Evolutionary conservation across 139 green algal species (phyloP).

Genomic region (Auxenochlorella protothecoides): DNA sequence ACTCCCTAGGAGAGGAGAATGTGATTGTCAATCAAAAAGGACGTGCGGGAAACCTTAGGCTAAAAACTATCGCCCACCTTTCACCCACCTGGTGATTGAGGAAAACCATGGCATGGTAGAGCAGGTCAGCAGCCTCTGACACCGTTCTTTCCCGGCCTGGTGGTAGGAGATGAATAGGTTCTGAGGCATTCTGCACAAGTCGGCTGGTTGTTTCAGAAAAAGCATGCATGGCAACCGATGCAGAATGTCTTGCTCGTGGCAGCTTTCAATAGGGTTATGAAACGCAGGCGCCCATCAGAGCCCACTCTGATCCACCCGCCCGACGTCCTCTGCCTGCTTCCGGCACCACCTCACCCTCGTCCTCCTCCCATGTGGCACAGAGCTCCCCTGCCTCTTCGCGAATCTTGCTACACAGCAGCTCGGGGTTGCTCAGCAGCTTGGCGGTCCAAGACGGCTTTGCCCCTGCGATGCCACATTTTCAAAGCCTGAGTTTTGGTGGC

Average conservation of each 20-base stretch:
- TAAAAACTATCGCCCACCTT: no score
- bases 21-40: slow-evolving; percentile 3
- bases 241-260: neutral
- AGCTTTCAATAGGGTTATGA: neutral
- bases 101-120: slow-evolving; percentile 97
- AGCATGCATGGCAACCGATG: neutral
- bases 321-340: neutral
- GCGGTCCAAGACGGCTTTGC: slow-evolving; percentile 88
- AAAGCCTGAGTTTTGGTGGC: no score
- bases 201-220: neutral
- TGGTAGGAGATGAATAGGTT: no score
- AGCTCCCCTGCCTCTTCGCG: slow-evolving; percentile 92
- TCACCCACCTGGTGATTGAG: slow-evolving; percentile 11
- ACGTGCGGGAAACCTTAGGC: no score
- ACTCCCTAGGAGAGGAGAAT: slow-evolving; percentile 50
- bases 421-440: slow-evolving; percentile 67
- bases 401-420: slow-evolving; percentile 92
- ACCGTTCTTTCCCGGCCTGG: slow-evolving; percentile 61
- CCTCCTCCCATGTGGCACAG: slow-evolving; percentile 75
- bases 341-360: slow-evolving; percentile 44
- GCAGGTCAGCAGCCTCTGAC: slow-evolving; percentile 88
- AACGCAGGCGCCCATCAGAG: neutral
- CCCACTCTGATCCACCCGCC: neutral
- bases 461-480: slow-evolving; percentile 17
- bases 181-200: no score